These are phyloP conservation scores for Paraurostyla sp. DNA, from an alignment of 73 alveolate genomes.

Conservation along the genomic window DNA sequence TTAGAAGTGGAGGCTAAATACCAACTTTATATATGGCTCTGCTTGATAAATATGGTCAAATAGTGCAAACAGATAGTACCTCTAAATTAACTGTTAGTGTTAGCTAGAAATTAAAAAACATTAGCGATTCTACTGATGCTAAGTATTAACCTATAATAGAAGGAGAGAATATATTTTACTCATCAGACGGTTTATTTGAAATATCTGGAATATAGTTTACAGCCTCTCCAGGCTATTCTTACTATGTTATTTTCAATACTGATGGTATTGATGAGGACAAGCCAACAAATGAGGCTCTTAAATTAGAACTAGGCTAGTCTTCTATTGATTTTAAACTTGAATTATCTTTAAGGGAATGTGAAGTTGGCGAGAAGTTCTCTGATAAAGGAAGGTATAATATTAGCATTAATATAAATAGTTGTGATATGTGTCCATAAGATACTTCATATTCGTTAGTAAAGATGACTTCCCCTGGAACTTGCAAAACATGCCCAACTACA, in stretches of 20 bases:
- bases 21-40: constrained; percentile 64
- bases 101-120: too few species aligned
- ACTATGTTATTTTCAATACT: not conserved
- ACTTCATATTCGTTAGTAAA: not conserved
- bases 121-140: not conserved
- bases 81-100: not conserved
- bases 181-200: constrained; percentile 58
- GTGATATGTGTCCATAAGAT: not conserved
- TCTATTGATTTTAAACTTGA: not conserved
- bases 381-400: constrained; percentile 4
- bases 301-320: not conserved
- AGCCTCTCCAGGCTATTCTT: constrained; percentile 36
- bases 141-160: not conserved
- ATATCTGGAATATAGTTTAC: constrained; percentile 51
- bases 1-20: constrained; percentile 63
- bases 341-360: constrained; percentile 1
- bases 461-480: not conserved
- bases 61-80: constrained; percentile 26
- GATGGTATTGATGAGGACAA: not conserved
- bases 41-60: constrained; percentile 58
- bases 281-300: not conserved
- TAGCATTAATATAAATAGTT: not conserved
- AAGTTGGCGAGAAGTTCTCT: constrained; percentile 29
- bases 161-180: constrained; percentile 22
- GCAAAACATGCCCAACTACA: not conserved